Conservation (phyloP, 768 basidiomycete genomes). For the Scleroderma bovista region DNA sequence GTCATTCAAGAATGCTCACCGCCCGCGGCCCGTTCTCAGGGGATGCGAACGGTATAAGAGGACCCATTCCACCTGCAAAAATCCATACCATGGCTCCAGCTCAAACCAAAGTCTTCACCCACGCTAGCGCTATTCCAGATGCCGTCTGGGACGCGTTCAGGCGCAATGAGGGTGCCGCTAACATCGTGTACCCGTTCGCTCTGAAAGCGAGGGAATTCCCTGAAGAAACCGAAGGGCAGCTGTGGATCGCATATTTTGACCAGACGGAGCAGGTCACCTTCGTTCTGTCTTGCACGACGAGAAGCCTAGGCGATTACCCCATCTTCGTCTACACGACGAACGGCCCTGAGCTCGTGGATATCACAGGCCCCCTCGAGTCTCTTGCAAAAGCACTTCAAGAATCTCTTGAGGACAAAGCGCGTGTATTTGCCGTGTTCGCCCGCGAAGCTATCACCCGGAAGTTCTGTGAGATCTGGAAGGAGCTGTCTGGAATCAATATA, state of each 20-base stretch:
- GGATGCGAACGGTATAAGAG: not conserved
- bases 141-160: conserved; percentile 27
- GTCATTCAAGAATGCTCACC: too few species aligned
- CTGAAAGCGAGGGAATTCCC: conserved; percentile 16
- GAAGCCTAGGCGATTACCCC: conserved; percentile 55
- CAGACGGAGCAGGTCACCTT: conserved; percentile 24
- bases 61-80: conserved; percentile 13
- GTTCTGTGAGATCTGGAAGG: conserved; percentile 48
- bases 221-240: conserved; percentile 8
- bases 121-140: conserved; percentile 12
- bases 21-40: not conserved
- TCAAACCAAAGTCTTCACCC: conserved; percentile 2
- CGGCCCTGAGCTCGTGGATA: conserved; percentile 30
- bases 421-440: conserved; percentile 67
- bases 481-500: conserved; percentile 35
- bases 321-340: conserved; percentile 55
- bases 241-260: conserved; percentile 29
- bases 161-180: conserved; percentile 29
- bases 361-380: conserved; percentile 35
- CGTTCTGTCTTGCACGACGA: conserved; percentile 55
- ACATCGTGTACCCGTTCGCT: conserved; percentile 39
- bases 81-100: conserved; percentile 15
- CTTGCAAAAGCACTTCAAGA: conserved; percentile 38
- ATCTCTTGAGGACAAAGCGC: conserved; percentile 26
- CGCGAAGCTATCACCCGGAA: conserved; percentile 37